Percentiles rank a stretch among this genome's conserved stretches.
phyloP scores from a whole-genome alignment of 2,329 filamentous ascomycete genomes.

The Scytalidium sp. region DNA sequence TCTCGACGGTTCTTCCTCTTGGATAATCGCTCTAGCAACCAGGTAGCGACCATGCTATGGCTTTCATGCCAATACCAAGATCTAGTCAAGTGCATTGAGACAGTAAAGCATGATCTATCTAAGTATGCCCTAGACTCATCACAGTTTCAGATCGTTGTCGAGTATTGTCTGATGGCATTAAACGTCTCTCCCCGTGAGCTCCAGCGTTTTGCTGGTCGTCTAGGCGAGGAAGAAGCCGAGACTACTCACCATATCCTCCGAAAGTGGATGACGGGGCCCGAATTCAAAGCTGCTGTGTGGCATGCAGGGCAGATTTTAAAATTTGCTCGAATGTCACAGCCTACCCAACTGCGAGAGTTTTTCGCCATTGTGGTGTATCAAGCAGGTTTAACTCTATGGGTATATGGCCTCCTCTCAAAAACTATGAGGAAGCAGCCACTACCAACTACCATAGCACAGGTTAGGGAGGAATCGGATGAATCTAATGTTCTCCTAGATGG shows the following conservation, averaged over 20 bases:
- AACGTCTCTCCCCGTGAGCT: conserved; percentile 13
- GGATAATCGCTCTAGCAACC: background rate
- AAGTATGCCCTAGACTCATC: background rate
- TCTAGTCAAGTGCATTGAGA: conserved; percentile 5
- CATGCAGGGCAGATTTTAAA: conserved; percentile 18
- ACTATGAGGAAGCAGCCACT: no score
- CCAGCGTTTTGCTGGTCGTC: conserved; percentile 14
- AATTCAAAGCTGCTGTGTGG: conserved; percentile 33
- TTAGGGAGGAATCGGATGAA: no score
- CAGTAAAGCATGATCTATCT: background rate
- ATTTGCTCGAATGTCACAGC: no score
- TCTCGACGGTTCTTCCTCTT: conserved; percentile 9
- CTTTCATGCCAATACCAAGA: conserved; percentile 8
- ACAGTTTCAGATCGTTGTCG: conserved; percentile 4
- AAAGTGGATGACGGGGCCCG: conserved; percentile 36
- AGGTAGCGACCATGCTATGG: conserved; percentile 9
- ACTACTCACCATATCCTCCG: conserved; percentile 1
- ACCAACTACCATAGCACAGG: no score
- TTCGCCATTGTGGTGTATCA: no score
- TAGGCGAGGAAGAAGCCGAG: conserved; percentile 13
- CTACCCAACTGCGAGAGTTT: no score
- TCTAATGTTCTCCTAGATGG: no score
- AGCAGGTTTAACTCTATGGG: no score
- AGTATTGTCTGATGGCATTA: conserved; percentile 13
- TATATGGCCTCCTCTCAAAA: no score